Conservation (phyloP, 208 protist species). For the Herpetomonas samuelpessoai region DNA sequence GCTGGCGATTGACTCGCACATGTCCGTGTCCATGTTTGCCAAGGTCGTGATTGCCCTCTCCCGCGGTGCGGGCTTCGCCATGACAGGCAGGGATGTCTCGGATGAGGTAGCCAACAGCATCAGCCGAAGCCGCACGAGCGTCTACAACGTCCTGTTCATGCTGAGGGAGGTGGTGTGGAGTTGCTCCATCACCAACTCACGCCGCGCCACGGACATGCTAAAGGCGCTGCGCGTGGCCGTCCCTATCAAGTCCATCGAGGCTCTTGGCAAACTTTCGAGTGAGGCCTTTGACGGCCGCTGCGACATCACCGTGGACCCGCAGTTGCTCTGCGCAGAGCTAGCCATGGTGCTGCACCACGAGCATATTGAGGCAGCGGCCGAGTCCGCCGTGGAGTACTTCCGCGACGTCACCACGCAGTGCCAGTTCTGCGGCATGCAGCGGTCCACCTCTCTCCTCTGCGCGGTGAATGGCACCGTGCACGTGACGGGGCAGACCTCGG, state of each 20-base stretch:
- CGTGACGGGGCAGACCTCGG: conserved; percentile 61
- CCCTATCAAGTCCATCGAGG: conserved; percentile 73
- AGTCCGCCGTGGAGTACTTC: conserved; percentile 78
- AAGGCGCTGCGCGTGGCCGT: conserved; percentile 79
- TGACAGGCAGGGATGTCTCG: conserved; percentile 64
- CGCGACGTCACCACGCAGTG: conserved; percentile 70
- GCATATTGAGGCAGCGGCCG: conserved; percentile 80
- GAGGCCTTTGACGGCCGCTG: conserved; percentile 73
- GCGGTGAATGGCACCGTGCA: conserved; percentile 78
- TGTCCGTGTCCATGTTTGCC: conserved; percentile 88
- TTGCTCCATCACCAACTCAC: conserved; percentile 76
- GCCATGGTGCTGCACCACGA: conserved; percentile 89
- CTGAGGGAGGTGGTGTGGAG: conserved; percentile 85
- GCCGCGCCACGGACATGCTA: conserved; percentile 77
- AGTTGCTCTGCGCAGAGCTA: conserved; percentile 87
- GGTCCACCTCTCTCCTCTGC: conserved; percentile 65
- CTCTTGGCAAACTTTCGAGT: conserved; percentile 74
- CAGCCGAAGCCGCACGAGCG: conserved; percentile 54
- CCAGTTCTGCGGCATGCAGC: conserved; percentile 64
- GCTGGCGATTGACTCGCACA: conserved; percentile 78
- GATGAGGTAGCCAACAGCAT: conserved; percentile 79
- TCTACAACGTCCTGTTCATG: conserved; percentile 89
- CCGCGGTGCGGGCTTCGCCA: conserved; percentile 80
- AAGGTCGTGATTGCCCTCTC: conserved; percentile 83
- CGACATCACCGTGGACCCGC: conserved; percentile 69